Evolutionary conservation across 2,329 filamentous ascomycete species (phyloP), one percentile per base, ranked within the genome.

Genomic region (Pestalotiopsis sp.): DNA sequence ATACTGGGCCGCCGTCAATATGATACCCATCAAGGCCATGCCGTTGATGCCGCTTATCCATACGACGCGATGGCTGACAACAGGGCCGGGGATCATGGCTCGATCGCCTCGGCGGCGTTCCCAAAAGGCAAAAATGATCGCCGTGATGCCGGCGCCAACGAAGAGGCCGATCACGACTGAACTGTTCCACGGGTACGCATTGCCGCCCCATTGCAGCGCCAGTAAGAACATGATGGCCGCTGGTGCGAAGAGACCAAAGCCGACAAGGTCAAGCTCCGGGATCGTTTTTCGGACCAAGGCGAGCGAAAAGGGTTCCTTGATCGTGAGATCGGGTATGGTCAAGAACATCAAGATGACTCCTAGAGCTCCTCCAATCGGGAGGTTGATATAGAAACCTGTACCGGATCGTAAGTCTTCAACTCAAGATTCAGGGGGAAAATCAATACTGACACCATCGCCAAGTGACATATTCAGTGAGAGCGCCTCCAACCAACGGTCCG

Each of bases 11-110:
- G 82, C 76, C 3, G 41, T 1, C n/a, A 56, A 23, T 5, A 62
- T 59, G 31, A 45, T 52, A 9, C 36, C 45, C 59, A 67, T 67
- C 38, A 67, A 17, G 0, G 45, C n/a, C 59, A 63, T 56, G 9
- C 57, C 59, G 20, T 69, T 63, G 6, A 65, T 25, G n/a, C 61
- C 25, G 25, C 80, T 79, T 11, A 81, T 75, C 76, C 79, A 81
- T n/a, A 88, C 80, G 27, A 82, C 75, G 1, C 84, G 80, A 45
- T 80, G 78, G 14, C 73, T 75, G 7, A 87, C 66, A 39, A 89
- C 77, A 0, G 82, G 81, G 1, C 81, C 78, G 0, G 84, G 82
- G 2, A 89, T 78, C 81, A 88, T 87, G 41, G 86, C 85, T 2
- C 80, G 76, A 25, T 85, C 83, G 4, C 84, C 85, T 69, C 75